phyloP scores from a whole-genome alignment of 148 eudicot genomes.

The Fallopia convolvulus region DNA sequence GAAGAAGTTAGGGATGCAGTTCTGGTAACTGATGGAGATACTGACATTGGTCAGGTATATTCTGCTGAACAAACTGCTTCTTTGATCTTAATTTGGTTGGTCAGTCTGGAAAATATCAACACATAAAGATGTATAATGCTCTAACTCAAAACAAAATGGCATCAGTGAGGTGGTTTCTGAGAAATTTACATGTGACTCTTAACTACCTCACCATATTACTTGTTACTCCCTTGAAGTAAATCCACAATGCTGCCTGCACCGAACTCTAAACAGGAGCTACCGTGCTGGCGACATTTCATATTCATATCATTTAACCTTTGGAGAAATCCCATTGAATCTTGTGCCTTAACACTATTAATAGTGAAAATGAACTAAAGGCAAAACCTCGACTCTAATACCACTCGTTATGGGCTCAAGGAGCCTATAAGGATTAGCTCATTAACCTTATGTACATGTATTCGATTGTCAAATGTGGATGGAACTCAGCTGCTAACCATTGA shows the following conservation, averaged over 20 bases:
- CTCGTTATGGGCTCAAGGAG: too few species aligned
- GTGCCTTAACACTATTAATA: background rate
- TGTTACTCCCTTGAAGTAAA: background rate
- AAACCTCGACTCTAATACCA: background rate
- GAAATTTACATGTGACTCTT: background rate
- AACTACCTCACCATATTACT: background rate
- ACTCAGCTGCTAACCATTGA: background rate
- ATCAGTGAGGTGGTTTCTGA: background rate
- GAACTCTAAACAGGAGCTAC: background rate
- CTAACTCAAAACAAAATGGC: background rate
- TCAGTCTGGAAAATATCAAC: background rate
- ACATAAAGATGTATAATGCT: background rate
- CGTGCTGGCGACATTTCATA: background rate
- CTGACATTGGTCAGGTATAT: slow-evolving; percentile 89
- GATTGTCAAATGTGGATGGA: background rate
- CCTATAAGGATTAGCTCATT: too few species aligned
- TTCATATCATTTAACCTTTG: background rate
- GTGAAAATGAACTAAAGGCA: background rate
- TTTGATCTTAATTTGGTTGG: background rate
- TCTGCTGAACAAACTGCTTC: background rate
- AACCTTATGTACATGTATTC: too few species aligned
- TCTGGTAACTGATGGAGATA: slow-evolving; percentile 90
- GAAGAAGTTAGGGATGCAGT: slow-evolving; percentile 71
- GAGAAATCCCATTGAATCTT: background rate
- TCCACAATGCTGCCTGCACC: background rate